These are phyloP conservation scores for Cicer pinnatifidum DNA, from an alignment of 306 rosid genomes.

Conservation along the genomic window DNA sequence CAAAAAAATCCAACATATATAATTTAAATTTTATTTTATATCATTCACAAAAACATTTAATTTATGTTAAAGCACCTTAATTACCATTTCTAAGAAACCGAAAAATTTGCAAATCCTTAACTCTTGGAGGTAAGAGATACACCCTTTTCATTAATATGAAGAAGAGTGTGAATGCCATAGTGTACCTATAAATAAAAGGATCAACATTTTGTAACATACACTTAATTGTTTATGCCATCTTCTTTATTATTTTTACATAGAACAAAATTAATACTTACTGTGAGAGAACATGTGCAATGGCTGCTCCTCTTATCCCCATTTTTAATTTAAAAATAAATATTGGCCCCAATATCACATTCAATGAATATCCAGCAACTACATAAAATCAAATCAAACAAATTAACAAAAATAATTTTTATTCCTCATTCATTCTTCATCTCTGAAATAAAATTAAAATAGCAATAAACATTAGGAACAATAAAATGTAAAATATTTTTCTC, in stretches of 20 bases:
- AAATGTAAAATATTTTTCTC: no score
- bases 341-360: conserved; percentile 76
- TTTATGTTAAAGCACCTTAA: not conserved
- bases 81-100: conserved; percentile 80
- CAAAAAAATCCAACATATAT: not conserved
- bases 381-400: not conserved
- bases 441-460: no score
- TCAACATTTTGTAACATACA: conserved; percentile 5
- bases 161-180: conserved; percentile 69
- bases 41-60: not conserved
- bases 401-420: no score
- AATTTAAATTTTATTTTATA: no score
- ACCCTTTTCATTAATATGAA: conserved; percentile 66
- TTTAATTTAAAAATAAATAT: conserved; percentile 65
- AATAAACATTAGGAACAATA: no score
- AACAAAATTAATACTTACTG: conserved; percentile 64
- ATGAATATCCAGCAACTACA: conserved; percentile 67
- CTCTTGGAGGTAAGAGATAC: conserved; percentile 70
- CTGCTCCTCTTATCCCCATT: conserved; percentile 86
- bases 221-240: no score
- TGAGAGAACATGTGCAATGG: conserved; percentile 85
- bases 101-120: conserved; percentile 74
- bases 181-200: conserved; percentile 62
- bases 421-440: no score
- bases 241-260: not conserved